Evolutionary conservation across 805 yeast species (phyloP), one percentile per base, ranked within the genome.

Genomic region (Candida peoriensis): DNA sequence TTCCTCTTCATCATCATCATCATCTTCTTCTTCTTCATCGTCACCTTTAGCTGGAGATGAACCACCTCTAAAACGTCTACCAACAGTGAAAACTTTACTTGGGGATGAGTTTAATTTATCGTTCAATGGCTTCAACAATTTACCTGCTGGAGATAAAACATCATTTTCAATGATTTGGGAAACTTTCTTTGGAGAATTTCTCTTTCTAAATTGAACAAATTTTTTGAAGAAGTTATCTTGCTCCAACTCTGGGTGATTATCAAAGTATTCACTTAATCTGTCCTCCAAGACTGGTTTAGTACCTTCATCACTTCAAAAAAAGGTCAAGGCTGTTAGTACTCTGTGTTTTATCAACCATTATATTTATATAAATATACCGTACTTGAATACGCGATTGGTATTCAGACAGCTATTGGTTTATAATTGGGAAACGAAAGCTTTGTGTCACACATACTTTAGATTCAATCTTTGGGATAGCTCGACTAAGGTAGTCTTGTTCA

Each of bases 401-500:
- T n/a, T n/a, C n/a, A n/a, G n/a, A n/a, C n/a, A n/a, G n/a, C n/a
- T n/a, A n/a, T n/a, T n/a, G n/a, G n/a, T n/a, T n/a, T 8, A n/a
- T 6, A 26, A n/a, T 4, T 16, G 15, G 20, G 16, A 25, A 43
- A 43, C 24, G 38, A 50, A 18, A 38, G 28, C n/a, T n/a, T n/a
- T n/a, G n/a, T n/a, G n/a, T n/a, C n/a, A 14, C 46, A 42, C 64
- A 17, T 44, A 61, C 66, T 44, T 46, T 34, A 66, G 41, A 20
- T 55, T 54, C 40, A 67, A 57, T 24, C 50, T 53, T 12, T 47
- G 39, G 15, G 70, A 67, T 31, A 67, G 46, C 14, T 52, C 54
- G 36, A 58, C 55, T 33, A 67, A 57, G 16, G 57, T 58, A 21
- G 53, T 49, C 52, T 67, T 67, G 36, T 55, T 61, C 52, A 64